phyloP scores from a whole-genome alignment of 2,329 filamentous ascomycete genomes.

The Chaetomium olivaceum region DNA sequence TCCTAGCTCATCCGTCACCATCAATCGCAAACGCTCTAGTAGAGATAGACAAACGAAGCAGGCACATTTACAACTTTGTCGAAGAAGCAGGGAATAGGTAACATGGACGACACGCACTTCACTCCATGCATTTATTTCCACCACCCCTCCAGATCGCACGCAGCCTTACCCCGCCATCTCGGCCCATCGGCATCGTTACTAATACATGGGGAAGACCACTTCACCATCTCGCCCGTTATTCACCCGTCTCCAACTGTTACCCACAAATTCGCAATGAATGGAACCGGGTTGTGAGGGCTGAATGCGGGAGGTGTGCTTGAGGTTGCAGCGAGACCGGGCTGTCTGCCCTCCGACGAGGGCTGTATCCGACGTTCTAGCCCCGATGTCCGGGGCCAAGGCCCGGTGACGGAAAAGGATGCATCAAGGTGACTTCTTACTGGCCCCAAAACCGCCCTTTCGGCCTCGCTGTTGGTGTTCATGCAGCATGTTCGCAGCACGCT shows the following conservation, averaged over 20 bases:
- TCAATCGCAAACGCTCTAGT: neutral
- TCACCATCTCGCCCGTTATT: neutral
- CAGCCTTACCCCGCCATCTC: neutral
- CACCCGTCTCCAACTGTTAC: neutral
- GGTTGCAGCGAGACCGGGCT: neutral
- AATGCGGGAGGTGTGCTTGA: neutral
- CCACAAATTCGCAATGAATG: neutral
- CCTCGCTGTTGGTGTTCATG: neutral
- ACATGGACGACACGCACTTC: neutral
- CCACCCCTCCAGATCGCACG: neutral
- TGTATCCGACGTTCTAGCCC: slow-evolving; percentile 12
- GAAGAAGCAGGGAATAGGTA: neutral
- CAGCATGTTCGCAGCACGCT: neutral
- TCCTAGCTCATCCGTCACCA: neutral
- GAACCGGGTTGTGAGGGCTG: neutral
- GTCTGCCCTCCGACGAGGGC: neutral
- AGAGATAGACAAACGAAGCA: neutral
- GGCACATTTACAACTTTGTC: neutral
- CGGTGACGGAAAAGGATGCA: slow-evolving; percentile 10
- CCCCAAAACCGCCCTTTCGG: neutral
- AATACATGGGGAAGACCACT: neutral
- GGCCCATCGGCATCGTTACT: neutral
- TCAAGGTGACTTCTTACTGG: neutral
- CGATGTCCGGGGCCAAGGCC: neutral
- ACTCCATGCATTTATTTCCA: neutral